Percentiles rank a stretch among this genome's conserved stretches.
These are phyloP conservation scores for Allium fistulosum DNA, from an alignment of 106 monocot species.

Conservation along the genomic window DNA sequence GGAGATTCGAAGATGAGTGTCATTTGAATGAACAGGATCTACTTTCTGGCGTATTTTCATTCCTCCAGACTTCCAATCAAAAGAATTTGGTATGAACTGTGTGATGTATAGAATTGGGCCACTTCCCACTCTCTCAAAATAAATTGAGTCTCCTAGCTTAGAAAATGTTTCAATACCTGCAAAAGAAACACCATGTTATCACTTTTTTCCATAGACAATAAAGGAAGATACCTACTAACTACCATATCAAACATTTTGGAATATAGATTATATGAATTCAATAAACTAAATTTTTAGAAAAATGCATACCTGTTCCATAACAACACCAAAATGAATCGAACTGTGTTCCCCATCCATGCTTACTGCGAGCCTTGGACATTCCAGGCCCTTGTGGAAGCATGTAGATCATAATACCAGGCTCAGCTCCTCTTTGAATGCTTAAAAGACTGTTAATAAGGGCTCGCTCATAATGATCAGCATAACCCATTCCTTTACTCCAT, in stretches of 20 bases:
- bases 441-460: conserved; percentile 83
- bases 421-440: conserved; percentile 81
- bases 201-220: background rate
- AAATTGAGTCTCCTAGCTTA: conserved; percentile 80
- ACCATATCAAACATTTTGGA: background rate
- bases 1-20: conserved; percentile 38
- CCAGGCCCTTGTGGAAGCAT: conserved; percentile 88
- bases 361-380: conserved; percentile 61
- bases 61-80: conserved; percentile 59
- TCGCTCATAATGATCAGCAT: conserved; percentile 96
- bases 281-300: background rate
- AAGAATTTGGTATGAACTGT: conserved; percentile 68
- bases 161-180: conserved; percentile 81
- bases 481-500: conserved; percentile 79
- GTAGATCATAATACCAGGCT: conserved; percentile 95
- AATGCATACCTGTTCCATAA: conserved; percentile 78
- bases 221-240: background rate
- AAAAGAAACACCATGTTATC: background rate
- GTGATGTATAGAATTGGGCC: conserved; percentile 47
- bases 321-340: conserved; percentile 94
- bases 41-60: conserved; percentile 35
- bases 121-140: conserved; percentile 61
- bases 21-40: conserved; percentile 29
- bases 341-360: conserved; percentile 85
- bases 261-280: background rate